phyloP scores from a whole-genome alignment of 2,329 filamentous ascomycete species.

The Cercospora sp. region DNA sequence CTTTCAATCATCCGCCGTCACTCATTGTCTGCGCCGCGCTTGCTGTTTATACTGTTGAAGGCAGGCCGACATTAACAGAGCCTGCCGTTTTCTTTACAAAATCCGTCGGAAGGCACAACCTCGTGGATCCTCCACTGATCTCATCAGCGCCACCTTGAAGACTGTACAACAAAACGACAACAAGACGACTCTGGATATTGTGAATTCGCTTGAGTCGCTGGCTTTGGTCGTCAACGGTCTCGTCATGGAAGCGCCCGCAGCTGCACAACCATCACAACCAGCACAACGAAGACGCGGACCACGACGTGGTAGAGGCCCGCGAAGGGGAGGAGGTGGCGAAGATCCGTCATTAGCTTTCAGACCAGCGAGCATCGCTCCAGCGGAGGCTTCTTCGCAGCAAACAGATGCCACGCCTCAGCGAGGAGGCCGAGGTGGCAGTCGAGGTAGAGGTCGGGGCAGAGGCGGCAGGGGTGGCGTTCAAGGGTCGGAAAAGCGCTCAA shows the following conservation, averaged over 20 bases:
- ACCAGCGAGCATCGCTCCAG: slow-evolving; percentile 38
- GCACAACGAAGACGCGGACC: slow-evolving; percentile 27
- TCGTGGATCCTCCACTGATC: background rate
- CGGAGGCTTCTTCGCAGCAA: slow-evolving; percentile 18
- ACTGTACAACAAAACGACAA: background rate
- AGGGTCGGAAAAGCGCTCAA: slow-evolving; percentile 32
- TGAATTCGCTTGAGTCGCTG: background rate
- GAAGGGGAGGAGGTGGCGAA: slow-evolving; percentile 29
- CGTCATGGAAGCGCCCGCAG: slow-evolving; percentile 19
- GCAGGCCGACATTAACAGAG: slow-evolving; percentile 25
- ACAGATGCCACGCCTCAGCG: slow-evolving; percentile 14
- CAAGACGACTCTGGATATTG: background rate
- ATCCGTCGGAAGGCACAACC: background rate
- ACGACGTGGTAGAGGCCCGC: slow-evolving; percentile 34
- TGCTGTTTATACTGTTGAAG: slow-evolving; percentile 21
- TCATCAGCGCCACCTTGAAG: background rate
- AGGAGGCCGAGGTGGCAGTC: slow-evolving; percentile 17
- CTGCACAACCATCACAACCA: slow-evolving; percentile 7
- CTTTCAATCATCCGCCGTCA: slow-evolving; percentile 15
- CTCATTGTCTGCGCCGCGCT: background rate
- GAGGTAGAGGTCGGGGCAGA: slow-evolving; percentile 18
- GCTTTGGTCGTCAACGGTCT: background rate
- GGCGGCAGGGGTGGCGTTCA: slow-evolving; percentile 29
- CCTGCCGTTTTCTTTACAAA: slow-evolving; percentile 19
- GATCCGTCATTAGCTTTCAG: slow-evolving; percentile 34